phyloP scores from a whole-genome alignment of 108 stramenopile species.

The Aurantiochytrium sp. region DNA sequence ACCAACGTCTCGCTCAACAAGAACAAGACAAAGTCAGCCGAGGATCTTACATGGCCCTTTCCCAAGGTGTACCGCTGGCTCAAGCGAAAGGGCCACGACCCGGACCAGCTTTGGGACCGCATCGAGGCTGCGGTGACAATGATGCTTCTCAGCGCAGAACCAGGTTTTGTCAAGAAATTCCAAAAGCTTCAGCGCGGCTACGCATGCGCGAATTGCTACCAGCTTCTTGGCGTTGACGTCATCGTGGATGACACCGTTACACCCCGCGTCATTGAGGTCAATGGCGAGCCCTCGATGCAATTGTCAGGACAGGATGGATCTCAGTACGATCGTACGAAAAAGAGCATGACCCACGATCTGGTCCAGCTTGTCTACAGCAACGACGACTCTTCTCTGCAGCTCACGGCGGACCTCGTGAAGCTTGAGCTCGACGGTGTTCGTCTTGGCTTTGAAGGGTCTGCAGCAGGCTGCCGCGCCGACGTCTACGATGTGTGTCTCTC shows the following conservation, averaged over 20 bases:
- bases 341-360: neutral
- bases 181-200: neutral
- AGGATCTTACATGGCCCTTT: neutral
- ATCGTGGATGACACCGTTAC: neutral
- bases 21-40: neutral
- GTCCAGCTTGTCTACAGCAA: neutral
- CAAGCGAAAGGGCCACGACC: neutral
- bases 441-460: neutral
- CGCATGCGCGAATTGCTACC: slow-evolving; percentile 6
- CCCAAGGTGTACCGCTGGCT: slow-evolving; percentile 9
- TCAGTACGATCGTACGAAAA: neutral
- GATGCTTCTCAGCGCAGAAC: slow-evolving; percentile 2
- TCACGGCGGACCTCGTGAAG: neutral
- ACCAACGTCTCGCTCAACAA: neutral
- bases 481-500: neutral
- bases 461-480: neutral
- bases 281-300: neutral
- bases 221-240: neutral
- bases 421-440: neutral
- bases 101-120: neutral
- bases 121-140: neutral
- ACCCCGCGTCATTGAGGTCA: slow-evolving; percentile 7
- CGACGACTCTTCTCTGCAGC: neutral
- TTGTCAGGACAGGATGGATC: neutral
- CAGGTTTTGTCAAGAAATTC: neutral